Base-by-base conservation (phyloP, 805 yeast species). In the Pichia sporocuriosa region DNA sequence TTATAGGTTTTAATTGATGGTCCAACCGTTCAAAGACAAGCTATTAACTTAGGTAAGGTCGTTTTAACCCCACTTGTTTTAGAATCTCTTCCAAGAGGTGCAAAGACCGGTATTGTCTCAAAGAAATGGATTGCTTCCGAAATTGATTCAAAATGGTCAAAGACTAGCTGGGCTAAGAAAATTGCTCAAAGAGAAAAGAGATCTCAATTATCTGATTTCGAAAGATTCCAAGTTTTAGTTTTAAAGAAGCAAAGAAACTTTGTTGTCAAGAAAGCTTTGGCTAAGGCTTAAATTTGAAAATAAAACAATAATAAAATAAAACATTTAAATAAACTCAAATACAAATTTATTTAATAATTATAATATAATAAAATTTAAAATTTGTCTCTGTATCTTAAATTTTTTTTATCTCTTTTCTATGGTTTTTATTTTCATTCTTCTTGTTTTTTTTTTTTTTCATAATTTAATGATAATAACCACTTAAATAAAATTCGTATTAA, bases 201-300 rank as follows among this genome's bases (percentile, higher is more conserved):
- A 81, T 72, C 94, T 63, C 75, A 81, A 67, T 84, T 94, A 70
- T 68, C 90, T 60, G 99, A 93, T 75, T 93, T 93, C 65, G 96
- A 93, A 79, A 89, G 99, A 82, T 93, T 93, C 96, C 96, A 90
- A 81, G 98, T 90, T 61, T 68, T 84, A 71, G 94, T 88, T 62
- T 81, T 88, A 70, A 93, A 84, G 84, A 93, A 90, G 82, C 97
- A 94, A 80, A 87, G 86, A 76, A 84, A 88, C 76, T 83, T 71
- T 69, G 85, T 88, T 73, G 90, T 87, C 65, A 86, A 84, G 78
- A 89, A 87, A 80, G 94, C 95, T 72, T 81, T 84, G 66, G 95
- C 96, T 66, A 88, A 89, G 84, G 96, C 95, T 73, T 83, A 81
- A 75, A 61, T 63, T n/a, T n/a, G n/a, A n/a, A n/a, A n/a, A n/a